These are phyloP conservation scores for Talaromyces sp. DNA, from an alignment of 2,329 filamentous ascomycete species.

Conservation along the genomic window DNA sequence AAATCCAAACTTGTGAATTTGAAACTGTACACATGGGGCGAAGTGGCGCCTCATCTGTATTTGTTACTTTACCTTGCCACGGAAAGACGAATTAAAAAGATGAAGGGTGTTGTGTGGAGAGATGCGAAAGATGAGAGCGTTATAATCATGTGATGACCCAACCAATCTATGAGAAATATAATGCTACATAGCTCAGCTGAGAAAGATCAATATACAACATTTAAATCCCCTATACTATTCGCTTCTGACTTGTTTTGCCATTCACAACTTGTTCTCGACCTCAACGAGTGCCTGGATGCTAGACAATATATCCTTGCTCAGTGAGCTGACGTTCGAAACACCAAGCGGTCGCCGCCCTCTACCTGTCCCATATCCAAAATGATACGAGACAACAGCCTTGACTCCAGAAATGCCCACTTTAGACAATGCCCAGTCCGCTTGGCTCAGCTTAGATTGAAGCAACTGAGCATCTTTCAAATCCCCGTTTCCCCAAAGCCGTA, in stretches of 20 bases:
- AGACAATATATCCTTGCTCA: neutral
- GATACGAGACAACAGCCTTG: slow-evolving; percentile 72
- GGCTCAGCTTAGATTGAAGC: slow-evolving; percentile 67
- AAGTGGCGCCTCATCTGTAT: slow-evolving; percentile 69
- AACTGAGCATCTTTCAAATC: slow-evolving; percentile 67
- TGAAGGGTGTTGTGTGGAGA: slow-evolving; percentile 60
- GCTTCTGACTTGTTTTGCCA: neutral
- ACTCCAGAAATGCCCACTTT: slow-evolving; percentile 75
- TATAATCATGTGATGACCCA: slow-evolving; percentile 45
- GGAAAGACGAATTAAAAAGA: slow-evolving; percentile 57
- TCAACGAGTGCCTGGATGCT: neutral
- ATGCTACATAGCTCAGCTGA: neutral
- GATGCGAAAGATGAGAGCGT: slow-evolving; percentile 59
- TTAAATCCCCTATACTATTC: neutral
- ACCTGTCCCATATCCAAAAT: slow-evolving; percentile 65
- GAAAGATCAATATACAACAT: neutral
- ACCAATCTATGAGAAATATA: neutral
- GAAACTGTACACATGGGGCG: slow-evolving; percentile 75
- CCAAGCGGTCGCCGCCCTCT: slow-evolving; percentile 10
- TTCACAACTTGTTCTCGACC: neutral
- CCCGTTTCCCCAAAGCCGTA: slow-evolving; percentile 67
- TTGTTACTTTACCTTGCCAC: slow-evolving; percentile 71
- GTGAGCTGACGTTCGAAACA: neutral
- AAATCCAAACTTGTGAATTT: slow-evolving; percentile 18
- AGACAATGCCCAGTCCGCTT: slow-evolving; percentile 73